phyloP scores from a whole-genome alignment of 192 early-diverging fungal species.

The Chytriomyces sp. region DNA sequence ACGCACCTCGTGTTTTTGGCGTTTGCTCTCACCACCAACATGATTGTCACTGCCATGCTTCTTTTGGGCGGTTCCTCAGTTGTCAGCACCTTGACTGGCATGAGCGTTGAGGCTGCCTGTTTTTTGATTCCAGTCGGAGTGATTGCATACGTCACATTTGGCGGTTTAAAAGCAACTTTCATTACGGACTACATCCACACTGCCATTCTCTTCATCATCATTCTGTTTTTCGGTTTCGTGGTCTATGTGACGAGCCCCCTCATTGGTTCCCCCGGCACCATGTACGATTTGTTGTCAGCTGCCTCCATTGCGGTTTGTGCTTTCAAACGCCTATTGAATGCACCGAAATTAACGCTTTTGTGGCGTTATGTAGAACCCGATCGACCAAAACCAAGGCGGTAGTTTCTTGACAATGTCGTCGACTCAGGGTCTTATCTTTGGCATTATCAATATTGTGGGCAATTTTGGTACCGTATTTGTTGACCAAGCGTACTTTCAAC shows the following conservation, averaged over 20 bases:
- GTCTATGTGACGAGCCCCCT: slow-evolving; percentile 61
- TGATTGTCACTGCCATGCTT: slow-evolving; percentile 75
- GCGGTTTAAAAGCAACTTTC: slow-evolving; percentile 76
- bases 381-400: slow-evolving; percentile 62
- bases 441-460: slow-evolving; percentile 74
- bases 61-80: slow-evolving; percentile 72
- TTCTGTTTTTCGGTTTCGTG: slow-evolving; percentile 68
- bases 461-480: slow-evolving; percentile 72
- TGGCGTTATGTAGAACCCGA: slow-evolving; percentile 43
- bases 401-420: slow-evolving; percentile 68
- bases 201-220: slow-evolving; percentile 69
- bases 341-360: neutral
- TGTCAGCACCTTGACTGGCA: slow-evolving; percentile 65
- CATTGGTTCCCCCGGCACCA: slow-evolving; percentile 65
- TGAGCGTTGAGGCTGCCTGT: slow-evolving; percentile 62
- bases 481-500: slow-evolving; percentile 77
- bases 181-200: slow-evolving; percentile 74
- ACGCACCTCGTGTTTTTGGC: slow-evolving; percentile 63
- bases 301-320: slow-evolving; percentile 22
- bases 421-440: slow-evolving; percentile 67
- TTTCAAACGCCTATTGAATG: neutral
- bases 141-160: slow-evolving; percentile 65
- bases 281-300: slow-evolving; percentile 70
- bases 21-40: slow-evolving; percentile 41
- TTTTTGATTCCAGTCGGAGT: slow-evolving; percentile 72